Evolutionary conservation across 768 basidiomycete species (phyloP), one percentile per base, ranked within the genome.

Genomic region (Rhizopogon salebrosus): DNA sequence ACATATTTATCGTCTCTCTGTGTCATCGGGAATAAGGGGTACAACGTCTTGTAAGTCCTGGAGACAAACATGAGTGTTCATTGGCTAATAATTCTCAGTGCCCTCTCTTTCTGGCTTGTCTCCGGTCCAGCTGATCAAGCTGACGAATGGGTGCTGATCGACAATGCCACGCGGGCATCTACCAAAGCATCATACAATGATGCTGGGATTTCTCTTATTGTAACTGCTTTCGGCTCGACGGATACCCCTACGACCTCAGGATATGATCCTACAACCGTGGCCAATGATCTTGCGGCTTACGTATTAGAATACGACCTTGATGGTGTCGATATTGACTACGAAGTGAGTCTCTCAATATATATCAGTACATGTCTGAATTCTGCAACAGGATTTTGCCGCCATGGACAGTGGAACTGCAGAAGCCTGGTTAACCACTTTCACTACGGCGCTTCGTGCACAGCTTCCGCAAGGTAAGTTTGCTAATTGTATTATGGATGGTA

Each of bases 261-360:
- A 41, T 80, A 78, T n/a, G 82, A 89, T 64, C 82, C 87, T 18
- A 68, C 80, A 6, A 68, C 70, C 6, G 79, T 80, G 14, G 87
- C 87, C 1, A 79, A 82, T 55, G 79, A 76, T 2, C 75, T 89
- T 64, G 85, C 86, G 0, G 76, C 76, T 11, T 89, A 75, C 72
- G 86, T 88, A 8, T 80, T 77, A 53, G 57, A 80, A 59, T 84
- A 75, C 53, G 66, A 72, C 43, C 68, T 89, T 16, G 86, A 88
- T 58, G 87, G 87, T 43, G 79, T 87, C 23, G 86, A 88, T 62
- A 82, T 90, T 34, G 86, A 89, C 64, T 89, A 87, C 60, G 86
- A 84, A 71, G 76, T 75, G 34, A 16, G 52, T 48, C 48, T 40
- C 39, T 45, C 16, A 11, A 20, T 7, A 38, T 42, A 14, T 51